phyloP scores from a whole-genome alignment of 2,329 filamentous ascomycete species.

The Diplodia seriata region DNA sequence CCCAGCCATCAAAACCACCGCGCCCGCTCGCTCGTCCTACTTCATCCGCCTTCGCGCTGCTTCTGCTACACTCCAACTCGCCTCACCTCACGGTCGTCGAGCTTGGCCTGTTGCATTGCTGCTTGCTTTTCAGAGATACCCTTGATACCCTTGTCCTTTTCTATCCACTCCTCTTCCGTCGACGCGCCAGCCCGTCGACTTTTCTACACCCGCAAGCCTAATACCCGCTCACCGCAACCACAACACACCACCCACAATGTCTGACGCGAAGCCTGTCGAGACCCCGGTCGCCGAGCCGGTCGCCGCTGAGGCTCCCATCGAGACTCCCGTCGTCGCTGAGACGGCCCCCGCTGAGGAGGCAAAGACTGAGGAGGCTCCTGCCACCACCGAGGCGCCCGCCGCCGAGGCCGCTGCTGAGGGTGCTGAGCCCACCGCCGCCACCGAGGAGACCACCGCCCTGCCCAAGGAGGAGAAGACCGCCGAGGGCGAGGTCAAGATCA shows the following conservation, averaged over 20 bases:
- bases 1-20: constrained; percentile 11
- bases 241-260: constrained; percentile 23
- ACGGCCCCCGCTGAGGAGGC: constrained; percentile 50
- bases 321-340: constrained; percentile 16
- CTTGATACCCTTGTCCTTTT: constrained; percentile 29
- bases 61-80: constrained; percentile 14
- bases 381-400: constrained; percentile 42
- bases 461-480: constrained; percentile 40
- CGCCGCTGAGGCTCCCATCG: constrained; percentile 36
- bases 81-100: constrained; percentile 17
- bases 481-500: constrained; percentile 53
- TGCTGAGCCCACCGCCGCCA: constrained; percentile 34
- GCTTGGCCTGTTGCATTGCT: constrained; percentile 29
- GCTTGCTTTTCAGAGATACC: constrained; percentile 30
- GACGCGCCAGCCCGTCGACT: constrained; percentile 15
- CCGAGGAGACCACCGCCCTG: constrained; percentile 50
- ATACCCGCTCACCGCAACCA: constrained; percentile 3
- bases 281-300: constrained; percentile 47
- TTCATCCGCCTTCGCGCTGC: constrained; percentile 19
- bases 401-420: constrained; percentile 34
- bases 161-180: constrained; percentile 10
- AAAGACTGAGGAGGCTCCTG: constrained; percentile 42
- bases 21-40: constrained; percentile 23
- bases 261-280: constrained; percentile 31
- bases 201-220: constrained; percentile 24